These are phyloP conservation scores for Vanderwaltozyma tropicalis DNA, from an alignment of 805 yeast species.

Conservation along the genomic window DNA sequence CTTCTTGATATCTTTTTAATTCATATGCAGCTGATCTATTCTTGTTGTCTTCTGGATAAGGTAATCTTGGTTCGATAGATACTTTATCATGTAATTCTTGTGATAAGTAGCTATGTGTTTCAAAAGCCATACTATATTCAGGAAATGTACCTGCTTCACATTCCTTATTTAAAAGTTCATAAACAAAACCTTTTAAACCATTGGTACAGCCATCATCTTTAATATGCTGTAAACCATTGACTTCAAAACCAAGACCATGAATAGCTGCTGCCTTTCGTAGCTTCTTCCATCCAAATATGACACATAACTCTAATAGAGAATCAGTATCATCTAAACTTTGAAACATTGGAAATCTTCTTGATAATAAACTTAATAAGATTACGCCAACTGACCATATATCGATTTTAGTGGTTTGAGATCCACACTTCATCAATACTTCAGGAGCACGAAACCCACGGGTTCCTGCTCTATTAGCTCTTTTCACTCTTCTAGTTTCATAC, in stretches of 20 bases:
- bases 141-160: constrained; percentile 52
- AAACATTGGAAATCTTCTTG: constrained; percentile 84
- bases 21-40: constrained; percentile 13
- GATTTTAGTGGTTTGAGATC: constrained; percentile 68
- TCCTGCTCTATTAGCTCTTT: constrained; percentile 95
- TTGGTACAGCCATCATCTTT: constrained; percentile 30
- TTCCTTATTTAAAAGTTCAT: constrained; percentile 21
- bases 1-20: constrained; percentile 25
- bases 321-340: constrained; percentile 90
- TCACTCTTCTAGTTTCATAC: constrained; percentile 76
- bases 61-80: constrained; percentile 20
- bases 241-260: constrained; percentile 83
- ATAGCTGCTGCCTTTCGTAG: constrained; percentile 68
- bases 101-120: constrained; percentile 41
- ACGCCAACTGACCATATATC: constrained; percentile 94
- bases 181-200: constrained; percentile 25
- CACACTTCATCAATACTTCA: constrained; percentile 79
- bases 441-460: constrained; percentile 94
- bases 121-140: constrained; percentile 60
- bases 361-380: constrained; percentile 63
- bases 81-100: constrained; percentile 30
- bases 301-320: constrained; percentile 75
- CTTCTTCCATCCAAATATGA: constrained; percentile 64
- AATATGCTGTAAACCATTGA: constrained; percentile 40
- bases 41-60: constrained; percentile 5